Base-by-base conservation (phyloP, 1,284 basidiomycete species). In the Ganoderma meredithae region DNA sequence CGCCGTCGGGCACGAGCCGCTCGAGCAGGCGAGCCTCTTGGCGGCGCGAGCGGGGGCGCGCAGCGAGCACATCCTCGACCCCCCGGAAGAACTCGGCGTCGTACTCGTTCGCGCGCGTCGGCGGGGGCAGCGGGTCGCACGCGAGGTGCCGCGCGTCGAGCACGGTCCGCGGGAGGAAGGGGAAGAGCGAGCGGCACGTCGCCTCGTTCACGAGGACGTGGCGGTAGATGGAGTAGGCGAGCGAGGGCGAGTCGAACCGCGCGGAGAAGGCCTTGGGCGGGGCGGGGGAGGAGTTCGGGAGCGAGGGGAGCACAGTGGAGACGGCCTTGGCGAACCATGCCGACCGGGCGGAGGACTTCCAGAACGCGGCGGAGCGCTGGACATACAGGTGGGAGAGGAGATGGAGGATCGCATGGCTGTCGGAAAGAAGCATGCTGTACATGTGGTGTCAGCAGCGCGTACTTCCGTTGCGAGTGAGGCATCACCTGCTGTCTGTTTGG, bases 341-440 rank as follows among this genome's bases (percentile, higher is more conserved):
- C 0, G 86, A 78, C n/a, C 87, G 81, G 0, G 79, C 75, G 0
- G 90, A 81, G 12, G 91, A 87, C 81, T 96, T 97, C 95, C 95
- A 98, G 8, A 97, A 78, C 0, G 90, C 80, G 17, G 82, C 83
- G 0, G 93, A 92, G 8, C 94, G 91, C 59, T 91, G 88, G 1
- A 86, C 93, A 78, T 98, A 98, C 41, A 97, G 87, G 76, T 95
- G 93, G 0, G 94, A 92, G 12, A 97, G 85, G 13, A 97, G 86
- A 70, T 93, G 86, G 2, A 90, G 79, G 12, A 84, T 79, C 1
- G 86, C 31, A 81, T 77, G 25, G 84, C 64, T 70, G 31, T 58
- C 43, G 33, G 64, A 67, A 33, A 64, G 12, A 39, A 66, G 61
- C 69, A 68, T 64, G 52, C 64, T 61, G 64, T 60, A 66, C 69